Percentiles rank a stretch among this genome's conserved stretches.
phyloP scores from a whole-genome alignment of 1,284 basidiomycete genomes.

The Rhodotorula sp. region DNA sequence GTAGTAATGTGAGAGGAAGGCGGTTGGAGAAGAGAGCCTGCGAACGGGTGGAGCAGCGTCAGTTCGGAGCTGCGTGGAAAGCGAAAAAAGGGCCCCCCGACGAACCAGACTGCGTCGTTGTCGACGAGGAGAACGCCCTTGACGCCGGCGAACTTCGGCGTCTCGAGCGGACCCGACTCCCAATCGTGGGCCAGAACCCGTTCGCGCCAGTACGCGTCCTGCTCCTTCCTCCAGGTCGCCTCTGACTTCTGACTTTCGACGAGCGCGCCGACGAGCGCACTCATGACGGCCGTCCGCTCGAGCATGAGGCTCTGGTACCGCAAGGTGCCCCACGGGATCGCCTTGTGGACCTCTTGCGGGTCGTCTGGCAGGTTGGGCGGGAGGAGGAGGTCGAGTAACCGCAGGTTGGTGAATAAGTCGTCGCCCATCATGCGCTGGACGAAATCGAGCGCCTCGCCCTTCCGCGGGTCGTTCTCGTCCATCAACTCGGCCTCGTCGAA shows the following conservation, averaged over 20 bases:
- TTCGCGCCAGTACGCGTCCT: conserved; percentile 17
- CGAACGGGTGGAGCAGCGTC: neutral
- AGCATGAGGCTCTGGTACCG: conserved; percentile 41
- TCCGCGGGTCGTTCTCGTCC: conserved; percentile 16
- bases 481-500: conserved; percentile 11
- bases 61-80: neutral
- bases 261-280: conserved; percentile 31
- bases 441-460: conserved; percentile 1
- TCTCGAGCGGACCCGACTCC: conserved; percentile 19
- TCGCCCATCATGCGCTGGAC: conserved; percentile 20
- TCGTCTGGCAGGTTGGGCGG: conserved; percentile 11
- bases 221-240: conserved; percentile 7
- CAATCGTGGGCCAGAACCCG: conserved; percentile 27
- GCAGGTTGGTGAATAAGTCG: conserved; percentile 34
- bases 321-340: conserved; percentile 38
- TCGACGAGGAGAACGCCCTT: conserved; percentile 39
- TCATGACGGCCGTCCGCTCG: conserved; percentile 37
- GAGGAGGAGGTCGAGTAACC: conserved; percentile 38
- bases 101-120: conserved; percentile 43
- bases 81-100: neutral
- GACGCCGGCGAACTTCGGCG: conserved; percentile 23
- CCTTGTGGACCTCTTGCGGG: neutral
- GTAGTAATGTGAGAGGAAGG: conserved; percentile 38
- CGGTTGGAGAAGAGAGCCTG: conserved; percentile 38
- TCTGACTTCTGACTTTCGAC: conserved; percentile 32